phyloP scores from a whole-genome alignment of 352 stramenopile genomes.

The Saprolegnia parasitica region DNA sequence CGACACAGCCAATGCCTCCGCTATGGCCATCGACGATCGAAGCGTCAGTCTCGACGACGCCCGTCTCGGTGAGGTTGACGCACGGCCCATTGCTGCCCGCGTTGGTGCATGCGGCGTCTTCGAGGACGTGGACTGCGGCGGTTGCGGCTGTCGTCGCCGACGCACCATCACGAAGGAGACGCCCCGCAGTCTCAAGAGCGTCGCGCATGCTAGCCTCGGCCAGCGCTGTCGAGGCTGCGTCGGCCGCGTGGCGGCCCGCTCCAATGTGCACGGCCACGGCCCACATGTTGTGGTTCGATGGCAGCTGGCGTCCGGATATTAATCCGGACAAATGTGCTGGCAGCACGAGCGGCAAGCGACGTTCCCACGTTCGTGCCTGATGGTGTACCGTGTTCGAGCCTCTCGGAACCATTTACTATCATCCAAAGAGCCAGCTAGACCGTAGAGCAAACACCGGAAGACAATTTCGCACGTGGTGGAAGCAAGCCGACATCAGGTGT shows the following conservation, averaged over 20 bases:
- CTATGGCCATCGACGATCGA: constrained; percentile 47
- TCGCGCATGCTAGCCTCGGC: constrained; percentile 38
- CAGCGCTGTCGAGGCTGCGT: constrained; percentile 29
- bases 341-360: too few relatives aligned
- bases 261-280: constrained; percentile 60
- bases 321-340: neutral
- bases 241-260: constrained; percentile 41
- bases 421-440: too few relatives aligned
- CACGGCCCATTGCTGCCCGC: constrained; percentile 37
- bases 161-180: constrained; percentile 3
- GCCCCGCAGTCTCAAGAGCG: constrained; percentile 33
- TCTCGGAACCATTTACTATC: too few relatives aligned
- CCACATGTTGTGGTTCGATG: constrained; percentile 35
- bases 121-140: constrained; percentile 31
- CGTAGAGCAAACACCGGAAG: too few relatives aligned
- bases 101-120: constrained; percentile 51
- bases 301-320: neutral
- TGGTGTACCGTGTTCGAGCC: too few relatives aligned
- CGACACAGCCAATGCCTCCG: constrained; percentile 41
- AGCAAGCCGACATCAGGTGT: too few relatives aligned
- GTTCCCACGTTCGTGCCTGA: too few relatives aligned
- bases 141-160: neutral
- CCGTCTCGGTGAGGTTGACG: constrained; percentile 48
- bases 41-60: constrained; percentile 53
- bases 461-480: too few relatives aligned